A percentile compares a stretch with the other conserved stretches of the same genome.
These are phyloP conservation scores for Argentina anserina DNA, from an alignment of 306 rosid genomes.

Conservation along the genomic window DNA sequence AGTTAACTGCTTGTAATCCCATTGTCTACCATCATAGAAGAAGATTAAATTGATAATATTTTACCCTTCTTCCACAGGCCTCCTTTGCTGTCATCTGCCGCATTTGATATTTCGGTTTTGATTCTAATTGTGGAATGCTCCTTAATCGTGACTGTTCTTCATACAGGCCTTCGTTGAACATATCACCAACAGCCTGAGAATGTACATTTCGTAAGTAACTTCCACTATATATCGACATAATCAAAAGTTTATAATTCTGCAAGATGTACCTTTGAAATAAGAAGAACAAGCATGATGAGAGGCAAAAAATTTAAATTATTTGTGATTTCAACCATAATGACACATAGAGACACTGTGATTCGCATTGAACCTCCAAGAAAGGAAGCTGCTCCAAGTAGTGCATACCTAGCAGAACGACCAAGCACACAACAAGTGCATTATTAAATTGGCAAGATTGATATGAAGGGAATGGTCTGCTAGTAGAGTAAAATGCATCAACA, in stretches of 20 bases:
- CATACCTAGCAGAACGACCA: constrained; percentile 66
- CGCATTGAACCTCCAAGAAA: constrained; percentile 99
- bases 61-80: constrained; percentile 87
- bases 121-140: constrained; percentile 88
- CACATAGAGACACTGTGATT: constrained; percentile 92
- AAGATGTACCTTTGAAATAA: constrained; percentile 80
- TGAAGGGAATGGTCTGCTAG: background rate
- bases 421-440: background rate
- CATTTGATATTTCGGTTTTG: constrained; percentile 94
- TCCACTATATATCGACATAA: constrained; percentile 9
- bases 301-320: constrained; percentile 84
- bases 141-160: constrained; percentile 83
- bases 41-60: constrained; percentile 5
- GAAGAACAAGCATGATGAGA: constrained; percentile 96
- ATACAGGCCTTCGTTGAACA: constrained; percentile 73
- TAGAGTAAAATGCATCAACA: background rate
- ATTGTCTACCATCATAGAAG: background rate
- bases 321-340: constrained; percentile 97
- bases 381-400: constrained; percentile 96
- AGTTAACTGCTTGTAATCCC: background rate
- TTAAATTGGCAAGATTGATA: background rate
- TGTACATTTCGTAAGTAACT: constrained; percentile 18
- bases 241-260: constrained; percentile 8
- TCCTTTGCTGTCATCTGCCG: constrained; percentile 89
- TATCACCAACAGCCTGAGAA: constrained; percentile 82